Evolutionary conservation across 2,329 filamentous ascomycete genomes (phyloP).

Genomic region (Trichoderma semiorbis): DNA sequence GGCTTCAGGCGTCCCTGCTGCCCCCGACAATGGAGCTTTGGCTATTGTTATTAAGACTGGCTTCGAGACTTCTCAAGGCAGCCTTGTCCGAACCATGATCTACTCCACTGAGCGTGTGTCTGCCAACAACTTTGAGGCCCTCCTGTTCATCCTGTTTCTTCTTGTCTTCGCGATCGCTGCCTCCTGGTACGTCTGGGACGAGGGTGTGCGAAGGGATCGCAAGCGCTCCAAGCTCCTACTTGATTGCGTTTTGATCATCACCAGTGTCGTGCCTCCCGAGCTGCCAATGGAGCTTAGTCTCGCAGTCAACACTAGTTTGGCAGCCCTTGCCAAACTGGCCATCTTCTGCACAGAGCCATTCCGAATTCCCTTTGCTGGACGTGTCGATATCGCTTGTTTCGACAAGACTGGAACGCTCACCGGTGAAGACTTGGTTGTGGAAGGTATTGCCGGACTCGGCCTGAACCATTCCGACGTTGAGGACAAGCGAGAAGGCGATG

Average conservation of each 20-base stretch:
- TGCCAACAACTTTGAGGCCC: conserved; percentile 93
- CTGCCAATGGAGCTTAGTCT: conserved; percentile 96
- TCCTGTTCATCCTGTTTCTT: conserved; percentile 97
- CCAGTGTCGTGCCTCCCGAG: conserved; percentile 96
- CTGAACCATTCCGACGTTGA: conserved; percentile 65
- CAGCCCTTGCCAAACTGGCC: conserved; percentile 88
- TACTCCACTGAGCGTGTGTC: conserved; percentile 98
- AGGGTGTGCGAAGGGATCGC: conserved; percentile 89
- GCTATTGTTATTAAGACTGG: conserved; percentile 95
- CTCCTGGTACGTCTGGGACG: conserved; percentile 98
- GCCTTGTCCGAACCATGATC: conserved; percentile 97
- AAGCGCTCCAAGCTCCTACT: conserved; percentile 96
- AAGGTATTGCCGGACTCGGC: conserved; percentile 87
- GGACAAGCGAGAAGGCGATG: conserved; percentile 67
- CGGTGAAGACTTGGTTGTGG: conserved; percentile 93
- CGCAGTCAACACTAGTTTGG: conserved; percentile 95
- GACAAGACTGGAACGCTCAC: conserved; percentile 98
- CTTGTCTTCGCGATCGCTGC: conserved; percentile 94
- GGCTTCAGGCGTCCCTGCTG: conserved; percentile 71
- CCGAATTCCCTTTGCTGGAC: conserved; percentile 92
- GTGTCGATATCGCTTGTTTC: conserved; percentile 94
- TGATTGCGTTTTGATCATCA: conserved; percentile 96
- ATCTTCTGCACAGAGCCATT: conserved; percentile 99
- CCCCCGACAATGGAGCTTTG: conserved; percentile 90
- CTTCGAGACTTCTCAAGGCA: conserved; percentile 97